Evolutionary conservation across 805 yeast species (phyloP).

Genomic region (Kregervanrija pseudodelftensis): DNA sequence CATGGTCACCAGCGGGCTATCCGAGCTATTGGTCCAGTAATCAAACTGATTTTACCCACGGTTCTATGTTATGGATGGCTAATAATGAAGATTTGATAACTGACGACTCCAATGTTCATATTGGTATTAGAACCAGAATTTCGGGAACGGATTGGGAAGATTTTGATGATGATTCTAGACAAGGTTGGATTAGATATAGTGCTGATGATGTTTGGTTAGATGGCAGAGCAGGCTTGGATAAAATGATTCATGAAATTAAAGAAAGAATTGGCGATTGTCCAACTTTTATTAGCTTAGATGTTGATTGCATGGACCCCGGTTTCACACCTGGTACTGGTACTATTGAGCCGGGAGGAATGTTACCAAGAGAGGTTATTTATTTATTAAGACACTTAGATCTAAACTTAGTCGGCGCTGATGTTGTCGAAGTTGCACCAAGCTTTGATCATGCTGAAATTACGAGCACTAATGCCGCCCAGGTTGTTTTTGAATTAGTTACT

Average conservation of each 20-base stretch:
- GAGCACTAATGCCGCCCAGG: slow-evolving; percentile 63
- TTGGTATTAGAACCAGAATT: slow-evolving; percentile 70
- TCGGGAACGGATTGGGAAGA: slow-evolving; percentile 54
- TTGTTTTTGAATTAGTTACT: slow-evolving; percentile 63
- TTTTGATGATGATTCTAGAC: slow-evolving; percentile 57
- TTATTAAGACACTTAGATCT: slow-evolving; percentile 41
- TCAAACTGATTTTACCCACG: slow-evolving; percentile 61
- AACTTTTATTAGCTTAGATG: slow-evolving; percentile 73
- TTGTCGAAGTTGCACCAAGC: slow-evolving; percentile 57
- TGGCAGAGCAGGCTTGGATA: slow-evolving; percentile 44
- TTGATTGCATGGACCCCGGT: slow-evolving; percentile 55
- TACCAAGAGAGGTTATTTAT: slow-evolving; percentile 47
- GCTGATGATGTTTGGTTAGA: slow-evolving; percentile 69
- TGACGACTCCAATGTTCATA: slow-evolving; percentile 55
- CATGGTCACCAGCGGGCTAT: slow-evolving; percentile 70
- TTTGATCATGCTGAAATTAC: slow-evolving; percentile 62
- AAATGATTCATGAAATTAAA: slow-evolving; percentile 45
- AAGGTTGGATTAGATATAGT: slow-evolving; percentile 61
- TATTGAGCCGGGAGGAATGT: slow-evolving; percentile 53
- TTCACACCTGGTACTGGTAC: slow-evolving; percentile 55
- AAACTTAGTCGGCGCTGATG: slow-evolving; percentile 47
- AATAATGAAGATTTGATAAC: slow-evolving; percentile 56
- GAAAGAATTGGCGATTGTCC: slow-evolving; percentile 52
- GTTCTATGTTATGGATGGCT: slow-evolving; percentile 84
- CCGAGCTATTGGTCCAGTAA: slow-evolving; percentile 34